These are phyloP conservation scores for Dissophora ornata DNA, from an alignment of 192 early-diverging fungal genomes.

Conservation along the genomic window DNA sequence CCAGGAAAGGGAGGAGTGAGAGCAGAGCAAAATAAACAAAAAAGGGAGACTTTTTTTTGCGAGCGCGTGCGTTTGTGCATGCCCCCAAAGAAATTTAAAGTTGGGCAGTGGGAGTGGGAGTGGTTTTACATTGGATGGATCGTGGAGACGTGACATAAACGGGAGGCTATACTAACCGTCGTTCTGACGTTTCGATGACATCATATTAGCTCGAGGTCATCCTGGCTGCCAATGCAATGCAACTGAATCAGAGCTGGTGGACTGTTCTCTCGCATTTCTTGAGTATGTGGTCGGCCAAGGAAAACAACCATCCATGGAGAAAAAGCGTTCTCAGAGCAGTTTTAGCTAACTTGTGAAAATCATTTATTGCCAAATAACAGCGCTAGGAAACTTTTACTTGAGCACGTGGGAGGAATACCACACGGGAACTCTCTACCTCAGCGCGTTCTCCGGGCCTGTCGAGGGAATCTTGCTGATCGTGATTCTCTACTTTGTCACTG, in stretches of 20 bases:
- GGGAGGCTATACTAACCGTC: no score
- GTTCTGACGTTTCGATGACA: no score
- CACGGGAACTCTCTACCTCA: slow-evolving; percentile 86
- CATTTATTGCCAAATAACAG: slow-evolving; percentile 26
- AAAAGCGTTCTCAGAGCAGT: slow-evolving; percentile 1
- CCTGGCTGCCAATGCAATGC: slow-evolving; percentile 44
- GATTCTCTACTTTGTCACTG: slow-evolving; percentile 69
- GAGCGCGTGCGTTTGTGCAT: slow-evolving; percentile 1
- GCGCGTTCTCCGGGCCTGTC: slow-evolving; percentile 90
- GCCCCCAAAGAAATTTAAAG: slow-evolving; percentile 36
- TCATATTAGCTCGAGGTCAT: slow-evolving; percentile 44
- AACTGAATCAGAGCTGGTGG: slow-evolving; percentile 54
- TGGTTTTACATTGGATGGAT: no score
- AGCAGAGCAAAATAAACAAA: neutral
- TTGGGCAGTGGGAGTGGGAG: neutral
- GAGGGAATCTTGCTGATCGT: slow-evolving; percentile 85
- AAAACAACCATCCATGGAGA: neutral
- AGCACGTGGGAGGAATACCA: slow-evolving; percentile 97
- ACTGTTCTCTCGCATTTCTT: slow-evolving; percentile 46
- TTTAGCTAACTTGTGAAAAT: no score
- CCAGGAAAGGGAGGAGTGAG: no score
- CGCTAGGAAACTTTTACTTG: slow-evolving; percentile 89
- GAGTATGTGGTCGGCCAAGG: slow-evolving; percentile 22
- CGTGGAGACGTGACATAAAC: no score
- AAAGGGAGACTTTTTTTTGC: no score